Base-by-base conservation (phyloP, 129 eudicot genomes). In the Lactuca saligna region DNA sequence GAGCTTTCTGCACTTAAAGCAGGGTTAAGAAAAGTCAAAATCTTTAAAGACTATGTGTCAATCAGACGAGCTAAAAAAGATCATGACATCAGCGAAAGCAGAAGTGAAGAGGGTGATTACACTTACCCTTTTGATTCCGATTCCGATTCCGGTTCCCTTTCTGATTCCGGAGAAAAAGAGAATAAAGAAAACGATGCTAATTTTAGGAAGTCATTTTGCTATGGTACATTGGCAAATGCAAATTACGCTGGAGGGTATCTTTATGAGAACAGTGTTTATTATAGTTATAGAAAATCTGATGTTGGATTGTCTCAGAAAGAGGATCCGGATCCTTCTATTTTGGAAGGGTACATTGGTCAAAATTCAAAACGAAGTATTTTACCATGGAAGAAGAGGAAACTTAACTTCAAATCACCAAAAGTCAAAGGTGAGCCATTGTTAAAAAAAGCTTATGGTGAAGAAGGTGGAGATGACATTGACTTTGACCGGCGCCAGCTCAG, bases 391-490 rank as follows among this genome's bases (percentile, higher is more conserved):
- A 90, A 90, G 86, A 80, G 97, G 79, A 90, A 87, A 70, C 65
- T 85, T 17, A 81, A 85, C 68, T 90, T 90, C 42, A 81, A 90
- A 61, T 87, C 95, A 63, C 95, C 95, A 14, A 87, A 85, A 81
- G 80, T 81, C 25, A 90, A 83, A 65, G 97, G 97, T 34, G 95
- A 90, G 70, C 95, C 97, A 2, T 71, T 90, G 67, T 63, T 90
- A 41, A 87, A 90, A 72, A 90, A 87, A 80, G 88, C 69, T 35
- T 66, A 90, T 70, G 91, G 84, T 7, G 97, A 90, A 79, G 91
- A 87, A 79, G 97, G 97, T 6, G 95, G 95, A 39, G 97, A 90
- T 75, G 97, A 90, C 70, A 90, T 90, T 57, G 97, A 90, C 83
- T 90, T 80, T 78, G 95, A 90, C 63, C 87, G 95, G 12, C 77